A percentile compares a stretch with the other conserved stretches of the same genome.
These are phyloP conservation scores for Schizonepeta tenuifolia DNA, from an alignment of 257 asterid species.

Conservation along the genomic window DNA sequence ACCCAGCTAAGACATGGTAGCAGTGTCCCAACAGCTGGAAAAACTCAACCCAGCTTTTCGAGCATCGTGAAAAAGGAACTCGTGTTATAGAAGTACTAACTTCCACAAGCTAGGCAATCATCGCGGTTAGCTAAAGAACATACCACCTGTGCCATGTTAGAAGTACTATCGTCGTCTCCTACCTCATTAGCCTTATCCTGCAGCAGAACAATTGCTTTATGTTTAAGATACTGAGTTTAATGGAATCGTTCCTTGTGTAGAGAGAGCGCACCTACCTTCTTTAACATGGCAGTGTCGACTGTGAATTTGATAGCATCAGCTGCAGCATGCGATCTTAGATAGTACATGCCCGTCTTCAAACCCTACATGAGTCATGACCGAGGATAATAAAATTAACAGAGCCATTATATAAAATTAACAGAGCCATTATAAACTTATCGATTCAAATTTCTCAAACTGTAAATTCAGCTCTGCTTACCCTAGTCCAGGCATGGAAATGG, in stretches of 20 bases:
- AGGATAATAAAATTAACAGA: neutral
- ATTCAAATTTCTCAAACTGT: neutral
- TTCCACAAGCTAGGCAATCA: constrained; percentile 89
- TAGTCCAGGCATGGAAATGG: constrained; percentile 88
- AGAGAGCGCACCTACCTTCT: constrained; percentile 38
- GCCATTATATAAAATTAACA: no score
- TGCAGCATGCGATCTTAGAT: constrained; percentile 87
- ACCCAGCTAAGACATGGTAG: neutral
- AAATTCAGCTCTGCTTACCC: constrained; percentile 43
- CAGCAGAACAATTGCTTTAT: constrained; percentile 11
- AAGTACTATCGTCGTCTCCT: constrained; percentile 46
- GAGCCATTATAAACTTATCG: no score
- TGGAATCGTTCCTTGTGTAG: neutral
- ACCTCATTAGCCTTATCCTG: constrained; percentile 46
- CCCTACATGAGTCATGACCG: constrained; percentile 54
- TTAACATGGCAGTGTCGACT: constrained; percentile 72
- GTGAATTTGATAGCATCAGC: constrained; percentile 97
- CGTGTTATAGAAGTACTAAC: constrained; percentile 36
- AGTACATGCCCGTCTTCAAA: constrained; percentile 96
- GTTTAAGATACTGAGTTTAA: neutral
- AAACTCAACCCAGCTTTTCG: neutral
- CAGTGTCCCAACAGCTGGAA: neutral
- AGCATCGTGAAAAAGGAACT: neutral
- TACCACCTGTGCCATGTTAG: constrained; percentile 76
- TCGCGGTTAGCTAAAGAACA: constrained; percentile 84